Evolutionary conservation across 768 basidiomycete species (phyloP), one percentile per base, ranked within the genome.

Genomic region (Phlebiopsis gigantea): DNA sequence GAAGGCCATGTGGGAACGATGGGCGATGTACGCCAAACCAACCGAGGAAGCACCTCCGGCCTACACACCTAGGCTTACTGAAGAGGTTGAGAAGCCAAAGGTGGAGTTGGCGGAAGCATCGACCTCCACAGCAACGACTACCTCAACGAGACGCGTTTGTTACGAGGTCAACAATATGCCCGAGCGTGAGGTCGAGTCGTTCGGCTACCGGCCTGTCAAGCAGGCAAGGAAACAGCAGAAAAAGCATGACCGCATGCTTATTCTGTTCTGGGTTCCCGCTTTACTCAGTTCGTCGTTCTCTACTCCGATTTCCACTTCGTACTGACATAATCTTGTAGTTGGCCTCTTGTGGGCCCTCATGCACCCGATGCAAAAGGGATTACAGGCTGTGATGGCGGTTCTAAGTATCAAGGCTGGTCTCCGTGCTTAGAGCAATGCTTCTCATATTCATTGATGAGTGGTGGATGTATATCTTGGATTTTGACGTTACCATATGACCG

Each of bases 221-320:
- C 72, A 69, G 53, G 65, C 74, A 44, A 71, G 79, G 63, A 68
- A 80, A 56, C 75, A 69, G 47, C 84, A 86, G 74, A 90, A 91
- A 74, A 82, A 64, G 91, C 89, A 87, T 71, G 90, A 93, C 67
- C 84, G 83, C 42, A 93, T 93, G 90, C 79, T 93, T 46, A 65
- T 90, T 31, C 66, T 87, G 42, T 93, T 93, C 75, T 93, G 90
- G 90, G 76, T 93, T 63, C 90, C 90, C 17, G 89, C 93, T 65
- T 75, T 93, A 8, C 69, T 92, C 57, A 71, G 90, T 93, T 63
- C 74, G 89, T 83, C 9, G 24, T 21, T 42, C 19, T 0, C n/a
- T 49, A 4, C 9, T 26, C 41, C 6, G 2, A 4, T 24, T 6
- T 62, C 12, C 8, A 2, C 41, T 28, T 42, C n/a, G 1, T 21